Conservation (phyloP, 140 eudicot species). For the Oenanthe javanica region DNA sequence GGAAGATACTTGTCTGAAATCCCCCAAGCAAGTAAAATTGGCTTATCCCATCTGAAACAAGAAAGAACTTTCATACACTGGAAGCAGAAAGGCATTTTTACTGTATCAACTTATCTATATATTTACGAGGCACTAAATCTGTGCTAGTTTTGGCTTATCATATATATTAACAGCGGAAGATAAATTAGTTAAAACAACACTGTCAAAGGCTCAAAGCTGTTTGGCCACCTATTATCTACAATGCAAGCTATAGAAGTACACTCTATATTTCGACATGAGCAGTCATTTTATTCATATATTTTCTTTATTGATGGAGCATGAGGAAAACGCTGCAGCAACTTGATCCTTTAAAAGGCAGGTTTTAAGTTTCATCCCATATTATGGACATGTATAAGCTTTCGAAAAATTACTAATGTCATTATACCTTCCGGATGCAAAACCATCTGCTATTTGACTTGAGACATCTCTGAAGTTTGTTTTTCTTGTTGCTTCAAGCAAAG, state of each 20-base stretch:
- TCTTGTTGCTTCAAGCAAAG: constrained; percentile 88
- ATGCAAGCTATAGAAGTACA: background rate
- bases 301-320: background rate
- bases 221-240: background rate
- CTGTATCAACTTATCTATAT: background rate
- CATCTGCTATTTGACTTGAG: constrained; percentile 68
- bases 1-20: constrained; percentile 93
- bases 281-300: background rate
- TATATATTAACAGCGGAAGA: background rate
- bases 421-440: constrained; percentile 87
- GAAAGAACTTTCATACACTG: background rate
- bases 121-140: too few relatives aligned
- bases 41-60: constrained; percentile 77
- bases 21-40: constrained; percentile 87
- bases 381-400: background rate
- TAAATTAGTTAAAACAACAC: background rate
- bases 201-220: constrained; percentile 1
- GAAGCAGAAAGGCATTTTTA: background rate
- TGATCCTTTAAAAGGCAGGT: background rate
- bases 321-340: background rate
- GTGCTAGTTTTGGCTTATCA: background rate
- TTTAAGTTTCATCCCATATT: background rate
- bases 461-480: constrained; percentile 62
- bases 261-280: background rate
- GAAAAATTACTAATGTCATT: background rate